Conservation (phyloP, 176 grass and related monocot genomes). For the Secale cereale region DNA sequence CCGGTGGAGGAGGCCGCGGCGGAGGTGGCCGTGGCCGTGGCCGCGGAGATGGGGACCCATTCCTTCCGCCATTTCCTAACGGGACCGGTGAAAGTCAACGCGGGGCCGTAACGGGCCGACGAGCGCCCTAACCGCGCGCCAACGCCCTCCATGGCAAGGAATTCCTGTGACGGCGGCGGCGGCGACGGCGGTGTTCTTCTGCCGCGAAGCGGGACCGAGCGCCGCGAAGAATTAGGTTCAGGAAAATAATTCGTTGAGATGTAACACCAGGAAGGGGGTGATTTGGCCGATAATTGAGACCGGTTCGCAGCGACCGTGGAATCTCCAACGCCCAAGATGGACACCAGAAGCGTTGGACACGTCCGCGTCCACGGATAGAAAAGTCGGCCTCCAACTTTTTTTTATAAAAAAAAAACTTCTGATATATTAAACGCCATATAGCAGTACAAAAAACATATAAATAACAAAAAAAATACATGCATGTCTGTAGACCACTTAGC, state of each 20-base stretch:
- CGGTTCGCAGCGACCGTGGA: no score
- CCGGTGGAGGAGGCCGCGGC: background rate
- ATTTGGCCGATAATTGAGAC: background rate
- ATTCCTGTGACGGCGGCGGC: background rate
- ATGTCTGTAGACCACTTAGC: no score
- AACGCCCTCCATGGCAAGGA: conserved; percentile 49
- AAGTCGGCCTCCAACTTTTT: no score
- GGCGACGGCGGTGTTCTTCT: background rate
- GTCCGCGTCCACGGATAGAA: no score
- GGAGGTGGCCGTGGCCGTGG: conserved; percentile 1
- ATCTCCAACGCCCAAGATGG: no score
- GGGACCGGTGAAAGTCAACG: conserved; percentile 65
- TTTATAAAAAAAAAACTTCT: no score
- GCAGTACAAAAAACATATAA: no score
- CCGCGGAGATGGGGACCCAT: conserved; percentile 50
- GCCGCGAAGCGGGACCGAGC: background rate
- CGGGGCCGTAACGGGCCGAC: conserved; percentile 66
- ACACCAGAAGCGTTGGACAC: no score
- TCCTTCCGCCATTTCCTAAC: conserved; percentile 78
- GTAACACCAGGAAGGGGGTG: background rate
- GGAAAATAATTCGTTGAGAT: conserved; percentile 7
- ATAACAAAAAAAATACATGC: no score
- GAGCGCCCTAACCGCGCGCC: conserved; percentile 62
- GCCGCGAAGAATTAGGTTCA: background rate
- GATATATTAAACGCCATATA: no score